phyloP scores from a whole-genome alignment of 2,329 filamentous ascomycete species.

The Ascochyta koolunga region DNA sequence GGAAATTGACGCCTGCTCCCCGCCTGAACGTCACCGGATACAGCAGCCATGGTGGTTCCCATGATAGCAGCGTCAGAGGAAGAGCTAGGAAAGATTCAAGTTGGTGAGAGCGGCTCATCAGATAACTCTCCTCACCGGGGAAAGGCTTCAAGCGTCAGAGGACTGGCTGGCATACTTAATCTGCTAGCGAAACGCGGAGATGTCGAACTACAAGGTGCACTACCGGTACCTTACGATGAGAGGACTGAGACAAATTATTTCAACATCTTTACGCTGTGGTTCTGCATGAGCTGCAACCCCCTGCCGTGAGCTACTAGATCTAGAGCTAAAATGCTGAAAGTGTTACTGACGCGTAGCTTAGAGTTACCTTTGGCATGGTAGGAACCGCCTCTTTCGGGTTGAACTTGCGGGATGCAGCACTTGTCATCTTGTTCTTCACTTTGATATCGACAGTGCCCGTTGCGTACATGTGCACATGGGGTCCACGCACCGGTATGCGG shows the following conservation, averaged over 20 bases:
- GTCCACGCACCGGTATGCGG: constrained; percentile 67
- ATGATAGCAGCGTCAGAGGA: constrained; percentile 17
- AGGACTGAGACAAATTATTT: constrained; percentile 60
- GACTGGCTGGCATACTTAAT: constrained; percentile 24
- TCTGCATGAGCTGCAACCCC: constrained; percentile 63
- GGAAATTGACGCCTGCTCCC: neutral
- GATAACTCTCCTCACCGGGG: constrained; percentile 1
- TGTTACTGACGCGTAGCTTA: constrained; percentile 7
- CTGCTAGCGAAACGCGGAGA: constrained; percentile 31
- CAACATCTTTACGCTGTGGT: constrained; percentile 67
- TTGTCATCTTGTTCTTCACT: constrained; percentile 69
- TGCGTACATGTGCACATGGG: constrained; percentile 64
- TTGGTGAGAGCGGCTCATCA: constrained; percentile 4
- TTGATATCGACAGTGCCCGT: constrained; percentile 61
- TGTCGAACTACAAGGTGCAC: constrained; percentile 55
- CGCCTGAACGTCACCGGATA: neutral
- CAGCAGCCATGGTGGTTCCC: constrained; percentile 14
- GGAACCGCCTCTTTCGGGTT: constrained; percentile 63
- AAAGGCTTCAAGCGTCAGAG: constrained; percentile 14
- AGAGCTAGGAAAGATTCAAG: constrained; percentile 15
- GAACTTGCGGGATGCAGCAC: constrained; percentile 60
- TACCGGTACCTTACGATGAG: constrained; percentile 61
- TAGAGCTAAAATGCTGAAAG: neutral
- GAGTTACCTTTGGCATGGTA: constrained; percentile 69
- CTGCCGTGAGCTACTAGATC: constrained; percentile 56